Percentiles rank a stretch among this genome's conserved stretches.
phyloP scores from a whole-genome alignment of 352 stramenopile species.

The Globisporangium canariense region DNA sequence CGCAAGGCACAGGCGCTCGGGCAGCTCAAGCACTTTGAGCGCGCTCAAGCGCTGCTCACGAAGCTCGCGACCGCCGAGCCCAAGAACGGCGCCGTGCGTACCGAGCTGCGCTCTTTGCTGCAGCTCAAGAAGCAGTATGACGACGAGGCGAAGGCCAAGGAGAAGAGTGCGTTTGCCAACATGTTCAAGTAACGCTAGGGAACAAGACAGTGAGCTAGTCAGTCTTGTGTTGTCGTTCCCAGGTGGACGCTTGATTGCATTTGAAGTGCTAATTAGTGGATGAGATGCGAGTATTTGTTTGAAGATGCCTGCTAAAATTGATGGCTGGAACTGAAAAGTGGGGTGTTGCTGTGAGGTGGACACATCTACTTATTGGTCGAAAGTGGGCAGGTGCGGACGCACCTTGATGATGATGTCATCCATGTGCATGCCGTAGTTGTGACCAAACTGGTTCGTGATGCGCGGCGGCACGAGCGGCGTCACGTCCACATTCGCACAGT shows the following conservation, averaged over 20 bases:
- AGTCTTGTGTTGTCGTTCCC: background rate
- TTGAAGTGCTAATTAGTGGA: background rate
- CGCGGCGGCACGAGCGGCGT: slow-evolving; percentile 55
- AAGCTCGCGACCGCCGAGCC: slow-evolving; percentile 56
- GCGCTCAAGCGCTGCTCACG: slow-evolving; percentile 48
- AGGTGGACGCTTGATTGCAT: background rate
- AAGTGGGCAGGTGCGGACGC: slow-evolving; percentile 31
- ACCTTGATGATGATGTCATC: slow-evolving; percentile 48
- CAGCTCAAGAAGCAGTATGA: slow-evolving; percentile 54
- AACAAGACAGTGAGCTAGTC: background rate
- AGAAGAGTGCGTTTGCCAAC: slow-evolving; percentile 62
- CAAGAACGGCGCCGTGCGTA: slow-evolving; percentile 63
- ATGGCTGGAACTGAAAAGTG: background rate
- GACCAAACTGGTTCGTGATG: slow-evolving; percentile 71
- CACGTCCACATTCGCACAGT: slow-evolving; percentile 62
- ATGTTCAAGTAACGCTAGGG: slow-evolving; percentile 32
- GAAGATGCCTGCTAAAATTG: background rate
- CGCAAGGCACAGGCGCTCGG: slow-evolving; percentile 74
- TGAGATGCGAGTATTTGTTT: background rate
- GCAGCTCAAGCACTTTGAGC: slow-evolving; percentile 55
- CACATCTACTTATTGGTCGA: background rate
- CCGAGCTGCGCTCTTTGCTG: slow-evolving; percentile 54
- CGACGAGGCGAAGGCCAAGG: slow-evolving; percentile 46
- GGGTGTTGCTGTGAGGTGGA: slow-evolving; percentile 7
- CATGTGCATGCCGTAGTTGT: slow-evolving; percentile 78